Conservation (phyloP, 352 stramenopile genomes). For the Globisporangium mamillatum region DNA sequence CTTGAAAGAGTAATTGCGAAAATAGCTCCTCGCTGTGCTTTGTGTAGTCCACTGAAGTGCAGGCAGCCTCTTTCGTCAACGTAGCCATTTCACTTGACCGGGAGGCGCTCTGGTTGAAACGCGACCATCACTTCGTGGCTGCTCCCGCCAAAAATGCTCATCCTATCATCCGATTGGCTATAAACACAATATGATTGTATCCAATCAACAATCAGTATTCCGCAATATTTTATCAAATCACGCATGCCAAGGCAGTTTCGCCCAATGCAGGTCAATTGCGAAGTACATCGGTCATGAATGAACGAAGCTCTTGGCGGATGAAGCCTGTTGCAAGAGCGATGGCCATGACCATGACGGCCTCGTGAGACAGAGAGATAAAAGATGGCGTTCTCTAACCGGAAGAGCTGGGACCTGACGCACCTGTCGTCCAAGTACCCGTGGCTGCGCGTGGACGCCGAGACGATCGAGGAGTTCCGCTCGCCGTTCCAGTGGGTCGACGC, state of each 20-base stretch:
- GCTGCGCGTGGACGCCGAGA: conserved; percentile 61
- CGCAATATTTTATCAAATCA: not conserved
- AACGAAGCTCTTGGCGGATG: not conserved
- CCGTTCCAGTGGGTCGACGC: conserved; percentile 49
- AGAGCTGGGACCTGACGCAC: conserved; percentile 52
- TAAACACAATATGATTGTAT: not conserved
- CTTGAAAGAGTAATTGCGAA: not conserved
- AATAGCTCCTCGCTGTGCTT: not conserved
- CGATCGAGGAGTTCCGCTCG: conserved; percentile 63
- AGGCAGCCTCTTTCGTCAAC: not conserved
- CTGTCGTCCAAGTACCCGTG: conserved; percentile 72
- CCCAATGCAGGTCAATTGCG: not conserved
- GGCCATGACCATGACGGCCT: not conserved
- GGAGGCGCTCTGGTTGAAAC: not conserved
- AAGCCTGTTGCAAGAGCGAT: not conserved
- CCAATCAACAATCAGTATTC: not conserved
- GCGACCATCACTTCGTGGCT: not conserved
- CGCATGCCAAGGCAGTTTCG: not conserved
- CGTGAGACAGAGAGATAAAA: not conserved
- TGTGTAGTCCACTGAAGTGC: not conserved
- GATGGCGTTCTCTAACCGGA: conserved; percentile 2
- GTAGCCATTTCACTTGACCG: not conserved
- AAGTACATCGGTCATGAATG: no score
- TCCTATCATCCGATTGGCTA: not conserved
- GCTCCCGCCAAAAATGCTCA: not conserved